Conservation (phyloP, 257 asterid species). For the Ilex asprella region DNA sequence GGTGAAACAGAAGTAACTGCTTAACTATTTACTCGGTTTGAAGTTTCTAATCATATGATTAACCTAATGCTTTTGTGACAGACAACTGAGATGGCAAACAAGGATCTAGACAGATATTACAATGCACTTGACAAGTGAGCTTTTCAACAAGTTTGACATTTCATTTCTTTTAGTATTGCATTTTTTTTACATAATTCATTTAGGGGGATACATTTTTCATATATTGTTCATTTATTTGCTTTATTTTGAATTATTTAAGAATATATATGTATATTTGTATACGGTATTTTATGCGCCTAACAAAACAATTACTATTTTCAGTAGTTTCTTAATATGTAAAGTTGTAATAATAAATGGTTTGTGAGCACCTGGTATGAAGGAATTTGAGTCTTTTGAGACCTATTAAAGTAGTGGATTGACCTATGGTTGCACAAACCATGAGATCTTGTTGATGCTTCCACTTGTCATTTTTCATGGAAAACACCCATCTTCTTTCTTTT, state of each 20-base stretch:
- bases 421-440: background rate
- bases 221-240: background rate
- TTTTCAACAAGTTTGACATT: constrained; percentile 10
- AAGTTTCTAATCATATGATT: background rate
- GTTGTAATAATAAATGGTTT: too few species aligned
- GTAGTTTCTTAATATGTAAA: too few species aligned
- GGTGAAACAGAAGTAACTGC: constrained; percentile 38
- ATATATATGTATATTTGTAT: too few species aligned
- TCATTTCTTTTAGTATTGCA: constrained; percentile 2
- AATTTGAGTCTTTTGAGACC: too few species aligned
- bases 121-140: constrained; percentile 95
- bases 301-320: too few species aligned
- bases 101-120: constrained; percentile 94
- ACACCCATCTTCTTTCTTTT: background rate
- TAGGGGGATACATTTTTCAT: background rate
- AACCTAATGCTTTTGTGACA: constrained; percentile 28
- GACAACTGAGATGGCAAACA: constrained; percentile 99
- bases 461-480: too few species aligned
- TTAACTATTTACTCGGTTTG: background rate
- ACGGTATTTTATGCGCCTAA: too few species aligned
- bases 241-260: too few species aligned
- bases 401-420: background rate
- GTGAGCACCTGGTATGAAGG: too few species aligned
- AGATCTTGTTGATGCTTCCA: background rate
- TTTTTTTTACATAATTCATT: background rate